phyloP scores from a whole-genome alignment of 495 filamentous ascomycete species.

The Glonium stellatum region DNA sequence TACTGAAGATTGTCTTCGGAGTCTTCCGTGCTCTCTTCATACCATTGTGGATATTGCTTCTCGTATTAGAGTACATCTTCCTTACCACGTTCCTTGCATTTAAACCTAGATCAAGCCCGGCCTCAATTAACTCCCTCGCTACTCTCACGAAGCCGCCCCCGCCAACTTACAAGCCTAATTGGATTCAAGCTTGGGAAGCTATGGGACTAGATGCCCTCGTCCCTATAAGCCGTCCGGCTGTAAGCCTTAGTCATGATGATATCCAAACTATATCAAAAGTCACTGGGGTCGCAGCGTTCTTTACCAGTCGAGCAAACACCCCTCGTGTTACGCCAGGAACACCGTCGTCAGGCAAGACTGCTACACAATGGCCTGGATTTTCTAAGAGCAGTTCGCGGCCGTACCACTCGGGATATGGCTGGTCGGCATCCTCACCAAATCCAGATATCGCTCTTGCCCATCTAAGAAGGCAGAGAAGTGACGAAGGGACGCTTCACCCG shows the following conservation, averaged over 20 bases:
- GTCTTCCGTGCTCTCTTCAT: background rate
- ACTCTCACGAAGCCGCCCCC: background rate
- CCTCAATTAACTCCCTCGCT: background rate
- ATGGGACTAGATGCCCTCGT: background rate
- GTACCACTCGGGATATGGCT: background rate
- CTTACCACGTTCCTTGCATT: background rate
- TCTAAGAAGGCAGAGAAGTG: background rate
- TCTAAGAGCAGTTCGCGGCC: background rate
- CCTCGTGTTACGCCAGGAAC: background rate
- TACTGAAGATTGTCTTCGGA: background rate
- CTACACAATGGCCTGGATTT: background rate
- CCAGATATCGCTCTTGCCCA: background rate
- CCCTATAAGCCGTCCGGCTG: background rate
- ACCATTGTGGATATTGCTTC: background rate
- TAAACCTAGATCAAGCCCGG: background rate
- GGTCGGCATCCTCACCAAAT: background rate
- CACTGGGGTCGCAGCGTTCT: background rate
- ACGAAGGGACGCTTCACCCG: background rate
- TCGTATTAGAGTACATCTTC: background rate
- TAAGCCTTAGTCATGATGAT: background rate
- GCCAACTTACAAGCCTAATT: background rate
- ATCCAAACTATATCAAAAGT: background rate
- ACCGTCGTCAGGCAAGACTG: background rate
- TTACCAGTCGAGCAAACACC: background rate
- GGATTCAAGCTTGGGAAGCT: background rate